A percentile compares a stretch with the other conserved stretches of the same genome.
Evolutionary conservation across 345 rosid species (phyloP).

Genomic region (Jatropha curcas): DNA sequence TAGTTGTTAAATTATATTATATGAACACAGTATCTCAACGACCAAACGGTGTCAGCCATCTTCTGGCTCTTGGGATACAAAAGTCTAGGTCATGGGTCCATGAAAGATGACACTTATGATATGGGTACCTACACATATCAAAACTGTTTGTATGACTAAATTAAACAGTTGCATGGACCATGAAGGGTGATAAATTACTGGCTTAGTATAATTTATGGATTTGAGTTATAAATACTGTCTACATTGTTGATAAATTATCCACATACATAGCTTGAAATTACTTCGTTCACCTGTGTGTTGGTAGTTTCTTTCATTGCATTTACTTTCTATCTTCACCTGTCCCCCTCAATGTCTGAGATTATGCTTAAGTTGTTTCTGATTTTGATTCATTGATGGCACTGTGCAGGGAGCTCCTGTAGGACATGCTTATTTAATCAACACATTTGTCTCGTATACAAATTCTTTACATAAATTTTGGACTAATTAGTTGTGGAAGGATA

Average conservation of each 20-base stretch:
- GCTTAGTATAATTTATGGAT: too few species aligned
- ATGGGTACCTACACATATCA: background rate
- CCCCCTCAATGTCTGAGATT: background rate
- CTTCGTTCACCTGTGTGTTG: background rate
- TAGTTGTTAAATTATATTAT: slow-evolving; percentile 8
- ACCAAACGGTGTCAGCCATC: background rate
- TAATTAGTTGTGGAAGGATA: background rate
- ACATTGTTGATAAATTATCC: background rate
- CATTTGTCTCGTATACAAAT: slow-evolving; percentile 1
- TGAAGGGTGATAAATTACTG: too few species aligned
- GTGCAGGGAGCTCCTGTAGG: slow-evolving; percentile 1
- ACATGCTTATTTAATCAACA: background rate
- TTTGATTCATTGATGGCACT: background rate
- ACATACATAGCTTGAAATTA: background rate
- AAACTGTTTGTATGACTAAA: background rate
- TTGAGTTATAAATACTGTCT: background rate
- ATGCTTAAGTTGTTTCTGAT: background rate
- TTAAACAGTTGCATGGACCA: too few species aligned
- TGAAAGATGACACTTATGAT: background rate
- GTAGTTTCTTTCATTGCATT: background rate
- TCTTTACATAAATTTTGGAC: slow-evolving; percentile 1
- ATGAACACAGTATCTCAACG: background rate
- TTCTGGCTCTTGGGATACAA: background rate
- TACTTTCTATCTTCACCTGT: background rate
- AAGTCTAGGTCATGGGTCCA: background rate